Base-by-base conservation (phyloP, 176 grass and related monocot genomes). In the Carex scoparia region DNA sequence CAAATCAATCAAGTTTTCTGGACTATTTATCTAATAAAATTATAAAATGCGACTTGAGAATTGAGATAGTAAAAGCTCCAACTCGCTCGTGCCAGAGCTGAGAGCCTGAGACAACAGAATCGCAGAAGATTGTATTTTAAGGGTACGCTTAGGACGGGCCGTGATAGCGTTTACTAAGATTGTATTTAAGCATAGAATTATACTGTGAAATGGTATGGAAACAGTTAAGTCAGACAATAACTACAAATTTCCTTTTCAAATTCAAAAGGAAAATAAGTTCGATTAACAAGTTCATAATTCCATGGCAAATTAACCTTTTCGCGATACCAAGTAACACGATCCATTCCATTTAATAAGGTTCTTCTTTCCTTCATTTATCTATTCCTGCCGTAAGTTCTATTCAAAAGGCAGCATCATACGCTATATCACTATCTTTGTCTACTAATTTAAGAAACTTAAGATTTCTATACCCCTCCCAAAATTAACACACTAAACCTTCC, bases 371-470 rank as follows among this genome's bases (percentile, higher is more conserved):
- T 7, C 12, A 46, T 44, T 32, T 32, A 44, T 74, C 16, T 32
- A 74, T 74, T 46, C 1, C 15, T 60, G 16, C 4, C 58, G 14
- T 60, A n/a, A 7, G n/a, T 5, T 19, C 68, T 70, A 9, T 40
- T 73, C 42, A 73, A 75, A 75, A 74, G 19, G 46, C 70, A 74
- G 46, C 70, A 74, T 42, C 70, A 74, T 23, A 74, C 19, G n/a
- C 23, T 51, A 54, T 53, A 30, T 30, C 71, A 18, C 71, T 75
- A 53, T 75, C 30, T 53, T 54, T 75, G 71, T 75, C 28, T 30
- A 28, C 46, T 14, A 23, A 23, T 23, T 75, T 4, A 27, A 7
- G 44, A 6, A 75, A 19, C 35, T 38, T 70, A 0, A 27, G 8
- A 74, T 74, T 74, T 74, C 44, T 74, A 49, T 28, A 23, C 12